Conservation (phyloP, 768 basidiomycete genomes). For the Mycena olivaceomarginata region DNA sequence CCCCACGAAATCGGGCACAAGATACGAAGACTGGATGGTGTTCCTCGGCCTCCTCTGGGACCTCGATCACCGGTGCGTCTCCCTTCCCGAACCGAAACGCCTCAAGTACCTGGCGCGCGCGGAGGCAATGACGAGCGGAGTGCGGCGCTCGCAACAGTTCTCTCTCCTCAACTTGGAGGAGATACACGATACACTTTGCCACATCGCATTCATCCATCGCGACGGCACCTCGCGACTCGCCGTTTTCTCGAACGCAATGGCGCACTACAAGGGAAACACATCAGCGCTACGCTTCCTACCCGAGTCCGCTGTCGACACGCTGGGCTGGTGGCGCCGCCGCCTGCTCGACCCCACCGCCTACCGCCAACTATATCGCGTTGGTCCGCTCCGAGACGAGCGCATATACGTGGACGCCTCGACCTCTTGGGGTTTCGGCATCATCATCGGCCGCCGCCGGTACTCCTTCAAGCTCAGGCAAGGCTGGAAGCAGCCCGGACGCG, state of each 20-base stretch:
- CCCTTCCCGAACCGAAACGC: slow-evolving; percentile 52
- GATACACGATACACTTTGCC: slow-evolving; percentile 21
- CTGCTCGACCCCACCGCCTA: background rate
- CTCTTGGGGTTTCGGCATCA: slow-evolving; percentile 50
- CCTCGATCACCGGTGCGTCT: slow-evolving; percentile 45
- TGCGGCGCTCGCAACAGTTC: background rate
- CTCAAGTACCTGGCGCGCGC: slow-evolving; percentile 47
- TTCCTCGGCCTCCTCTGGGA: slow-evolving; percentile 58
- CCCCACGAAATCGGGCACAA: slow-evolving; percentile 39
- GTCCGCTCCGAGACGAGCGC: background rate
- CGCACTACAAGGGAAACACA: background rate
- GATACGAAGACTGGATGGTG: slow-evolving; percentile 40
- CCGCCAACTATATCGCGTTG: background rate
- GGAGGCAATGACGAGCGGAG: background rate
- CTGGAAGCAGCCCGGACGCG: slow-evolving; percentile 41
- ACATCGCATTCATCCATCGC: slow-evolving; percentile 18
- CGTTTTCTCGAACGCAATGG: slow-evolving; percentile 29
- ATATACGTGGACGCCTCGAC: slow-evolving; percentile 48
- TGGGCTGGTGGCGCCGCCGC: slow-evolving; percentile 4
- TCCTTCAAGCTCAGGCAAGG: slow-evolving; percentile 30
- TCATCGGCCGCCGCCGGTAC: slow-evolving; percentile 44
- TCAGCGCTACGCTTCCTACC: background rate
- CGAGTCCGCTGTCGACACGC: background rate
- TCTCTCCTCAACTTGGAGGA: slow-evolving; percentile 20
- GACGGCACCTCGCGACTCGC: slow-evolving; percentile 19